These are phyloP conservation scores for Miamiensis avidus DNA, from an alignment of 169 alveolate species.

Conservation along the genomic window DNA sequence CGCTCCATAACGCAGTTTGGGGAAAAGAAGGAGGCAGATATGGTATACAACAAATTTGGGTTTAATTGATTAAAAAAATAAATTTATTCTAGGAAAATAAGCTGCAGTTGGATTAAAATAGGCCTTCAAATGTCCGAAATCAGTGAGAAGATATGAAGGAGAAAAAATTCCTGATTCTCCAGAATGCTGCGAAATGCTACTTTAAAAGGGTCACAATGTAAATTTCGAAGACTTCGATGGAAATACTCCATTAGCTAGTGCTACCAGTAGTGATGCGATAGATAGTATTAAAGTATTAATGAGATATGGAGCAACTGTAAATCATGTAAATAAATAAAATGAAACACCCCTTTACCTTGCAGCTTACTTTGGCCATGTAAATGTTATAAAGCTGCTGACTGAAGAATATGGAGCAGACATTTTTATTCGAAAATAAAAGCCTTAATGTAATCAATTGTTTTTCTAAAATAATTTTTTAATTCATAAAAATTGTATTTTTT, in stretches of 20 bases:
- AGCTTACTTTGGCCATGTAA: conserved; percentile 31
- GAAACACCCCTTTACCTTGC: conserved; percentile 42
- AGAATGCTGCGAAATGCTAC: background rate
- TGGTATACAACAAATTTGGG: conserved; percentile 3
- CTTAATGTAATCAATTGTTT: too few species aligned
- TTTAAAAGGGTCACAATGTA: conserved; percentile 25
- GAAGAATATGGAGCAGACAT: conserved; percentile 9
- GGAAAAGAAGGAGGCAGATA: conserved; percentile 46
- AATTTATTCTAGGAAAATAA: background rate
- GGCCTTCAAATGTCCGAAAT: background rate
- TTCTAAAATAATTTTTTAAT: too few species aligned
- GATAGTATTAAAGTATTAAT: conserved; percentile 24
- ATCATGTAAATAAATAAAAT: conserved; percentile 28
- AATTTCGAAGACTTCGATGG: conserved; percentile 32
- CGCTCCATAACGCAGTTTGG: conserved; percentile 47
- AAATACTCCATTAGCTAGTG: conserved; percentile 34
- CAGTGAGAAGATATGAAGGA: conserved; percentile 17
- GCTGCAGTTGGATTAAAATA: background rate
- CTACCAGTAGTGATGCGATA: conserved; percentile 45
- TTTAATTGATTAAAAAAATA: too few species aligned
- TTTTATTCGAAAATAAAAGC: too few species aligned
- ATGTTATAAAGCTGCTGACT: conserved; percentile 15
- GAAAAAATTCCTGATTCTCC: conserved; percentile 21
- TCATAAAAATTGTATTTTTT: too few species aligned
- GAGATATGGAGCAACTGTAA: conserved; percentile 25